A percentile compares a stretch with the other conserved stretches of the same genome.
Conservation (phyloP, 139 green algal genomes). For the Tetradesmus obliquus region DNA sequence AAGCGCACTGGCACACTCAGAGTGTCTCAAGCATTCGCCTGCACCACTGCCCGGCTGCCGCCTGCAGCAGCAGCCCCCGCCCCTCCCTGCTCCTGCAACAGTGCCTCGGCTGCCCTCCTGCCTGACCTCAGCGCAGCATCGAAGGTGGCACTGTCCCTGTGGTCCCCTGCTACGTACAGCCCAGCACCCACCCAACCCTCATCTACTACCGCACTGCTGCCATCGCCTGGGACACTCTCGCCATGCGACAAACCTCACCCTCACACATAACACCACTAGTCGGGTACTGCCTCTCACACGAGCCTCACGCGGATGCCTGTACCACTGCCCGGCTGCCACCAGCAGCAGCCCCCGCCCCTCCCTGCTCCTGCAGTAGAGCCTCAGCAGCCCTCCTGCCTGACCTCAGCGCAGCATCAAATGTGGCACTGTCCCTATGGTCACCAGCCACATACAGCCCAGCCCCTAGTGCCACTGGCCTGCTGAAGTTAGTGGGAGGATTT, state of each 20-base stretch:
- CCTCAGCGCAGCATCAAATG: conserved; percentile 83
- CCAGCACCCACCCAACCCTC: conserved; percentile 71
- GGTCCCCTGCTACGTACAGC: conserved; percentile 81
- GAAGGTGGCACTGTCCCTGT: conserved; percentile 90
- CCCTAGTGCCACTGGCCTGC: conserved; percentile 63
- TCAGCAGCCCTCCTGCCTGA: conserved; percentile 81
- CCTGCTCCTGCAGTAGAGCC: conserved; percentile 63
- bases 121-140: conserved; percentile 85
- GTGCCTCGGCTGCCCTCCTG: conserved; percentile 81
- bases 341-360: neutral
- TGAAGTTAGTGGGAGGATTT: conserved; percentile 83
- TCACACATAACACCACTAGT: conserved; percentile 30
- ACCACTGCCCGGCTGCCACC: neutral
- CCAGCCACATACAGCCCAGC: conserved; percentile 71
- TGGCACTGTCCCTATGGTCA: conserved; percentile 90
- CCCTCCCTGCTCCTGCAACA: conserved; percentile 54
- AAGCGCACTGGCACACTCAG: too few species aligned
- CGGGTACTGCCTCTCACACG: conserved; percentile 50
- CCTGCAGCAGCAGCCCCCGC: neutral
- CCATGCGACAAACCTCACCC: too few species aligned
- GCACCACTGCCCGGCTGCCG: neutral
- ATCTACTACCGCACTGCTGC: conserved; percentile 45
- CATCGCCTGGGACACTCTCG: too few species aligned
- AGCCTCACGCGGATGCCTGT: too few species aligned
- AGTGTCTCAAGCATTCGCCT: neutral